Evolutionary conservation across 345 rosid species (phyloP).

Genomic region (Eucalyptus guilfoylei): DNA sequence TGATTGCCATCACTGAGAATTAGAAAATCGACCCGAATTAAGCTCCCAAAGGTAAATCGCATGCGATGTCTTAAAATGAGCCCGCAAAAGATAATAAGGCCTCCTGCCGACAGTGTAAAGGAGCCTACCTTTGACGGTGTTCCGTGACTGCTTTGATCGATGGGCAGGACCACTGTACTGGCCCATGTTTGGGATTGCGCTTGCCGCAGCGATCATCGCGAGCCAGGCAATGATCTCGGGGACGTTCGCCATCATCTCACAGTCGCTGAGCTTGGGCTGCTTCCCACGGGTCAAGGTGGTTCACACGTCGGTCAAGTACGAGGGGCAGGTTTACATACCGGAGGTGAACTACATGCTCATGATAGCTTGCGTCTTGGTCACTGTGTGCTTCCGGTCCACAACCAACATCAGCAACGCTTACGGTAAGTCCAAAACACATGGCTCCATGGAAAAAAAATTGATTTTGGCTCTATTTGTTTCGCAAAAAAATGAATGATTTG

Average conservation of each 20-base stretch:
- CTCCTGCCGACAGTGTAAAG: not conserved
- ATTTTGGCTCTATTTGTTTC: too few relatives aligned
- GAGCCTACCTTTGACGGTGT: not conserved
- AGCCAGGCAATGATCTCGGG: slow-evolving; percentile 90
- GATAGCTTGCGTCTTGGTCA: slow-evolving; percentile 53
- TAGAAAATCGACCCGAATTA: not conserved
- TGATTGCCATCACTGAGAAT: not conserved
- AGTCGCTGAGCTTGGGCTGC: slow-evolving; percentile 54
- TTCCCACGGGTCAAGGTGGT: slow-evolving; percentile 73
- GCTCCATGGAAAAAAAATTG: not conserved
- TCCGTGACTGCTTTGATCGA: not conserved
- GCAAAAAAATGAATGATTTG: too few relatives aligned
- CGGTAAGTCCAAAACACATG: slow-evolving; percentile 10
- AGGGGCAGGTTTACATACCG: slow-evolving; percentile 84
- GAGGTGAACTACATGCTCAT: slow-evolving; percentile 74
- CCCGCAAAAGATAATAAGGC: not conserved
- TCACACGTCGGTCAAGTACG: slow-evolving; percentile 61
- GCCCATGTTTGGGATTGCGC: slow-evolving; percentile 68
- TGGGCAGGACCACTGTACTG: slow-evolving; percentile 53
- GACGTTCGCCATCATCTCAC: slow-evolving; percentile 49
- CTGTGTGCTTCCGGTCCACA: slow-evolving; percentile 30
- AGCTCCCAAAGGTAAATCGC: not conserved
- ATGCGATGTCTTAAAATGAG: not conserved
- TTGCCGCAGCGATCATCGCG: slow-evolving; percentile 62
- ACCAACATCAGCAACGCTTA: slow-evolving; percentile 62